These are phyloP conservation scores for bread wheat (Triticum aestivum) DNA, from an alignment of 176 grass and related monocot species.

Conservation along the genomic window DNA sequence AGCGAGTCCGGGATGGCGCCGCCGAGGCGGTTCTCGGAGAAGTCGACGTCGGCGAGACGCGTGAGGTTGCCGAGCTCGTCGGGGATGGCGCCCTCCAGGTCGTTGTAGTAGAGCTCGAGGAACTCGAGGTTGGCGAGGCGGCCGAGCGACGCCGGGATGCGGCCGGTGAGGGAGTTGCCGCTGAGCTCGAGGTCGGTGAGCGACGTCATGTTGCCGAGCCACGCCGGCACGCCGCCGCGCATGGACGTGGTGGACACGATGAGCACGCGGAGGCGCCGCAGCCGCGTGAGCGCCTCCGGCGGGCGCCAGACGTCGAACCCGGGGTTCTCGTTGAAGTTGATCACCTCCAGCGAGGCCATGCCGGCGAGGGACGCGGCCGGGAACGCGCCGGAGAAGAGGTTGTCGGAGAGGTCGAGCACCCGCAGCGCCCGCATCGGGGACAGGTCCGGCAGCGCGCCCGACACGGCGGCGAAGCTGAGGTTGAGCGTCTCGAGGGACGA, in stretches of 20 bases:
- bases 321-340: slow-evolving; percentile 94
- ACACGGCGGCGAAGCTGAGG: slow-evolving; percentile 56
- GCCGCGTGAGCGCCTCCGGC: slow-evolving; percentile 43
- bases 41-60: slow-evolving; percentile 65
- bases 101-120: slow-evolving; percentile 98
- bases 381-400: slow-evolving; percentile 75
- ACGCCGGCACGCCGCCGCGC: slow-evolving; percentile 63
- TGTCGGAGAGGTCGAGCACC: slow-evolving; percentile 64
- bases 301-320: slow-evolving; percentile 64
- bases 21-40: slow-evolving; percentile 75
- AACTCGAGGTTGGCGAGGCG: slow-evolving; percentile 45
- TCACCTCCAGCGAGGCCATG: slow-evolving; percentile 52
- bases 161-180: slow-evolving; percentile 63
- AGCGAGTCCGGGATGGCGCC: slow-evolving; percentile 60
- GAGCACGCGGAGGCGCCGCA: slow-evolving; percentile 49
- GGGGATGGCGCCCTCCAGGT: slow-evolving; percentile 52
- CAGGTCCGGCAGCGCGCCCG: slow-evolving; percentile 63
- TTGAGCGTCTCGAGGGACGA: slow-evolving; percentile 70
- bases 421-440: slow-evolving; percentile 41
- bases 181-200: slow-evolving; percentile 83
- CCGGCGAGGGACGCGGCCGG: slow-evolving; percentile 53
- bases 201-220: slow-evolving; percentile 94
- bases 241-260: slow-evolving; percentile 81
- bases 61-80: slow-evolving; percentile 77
- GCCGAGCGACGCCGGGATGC: slow-evolving; percentile 51